Conservation (phyloP, 352 stramenopile species). For the Pythium graminicola region DNA sequence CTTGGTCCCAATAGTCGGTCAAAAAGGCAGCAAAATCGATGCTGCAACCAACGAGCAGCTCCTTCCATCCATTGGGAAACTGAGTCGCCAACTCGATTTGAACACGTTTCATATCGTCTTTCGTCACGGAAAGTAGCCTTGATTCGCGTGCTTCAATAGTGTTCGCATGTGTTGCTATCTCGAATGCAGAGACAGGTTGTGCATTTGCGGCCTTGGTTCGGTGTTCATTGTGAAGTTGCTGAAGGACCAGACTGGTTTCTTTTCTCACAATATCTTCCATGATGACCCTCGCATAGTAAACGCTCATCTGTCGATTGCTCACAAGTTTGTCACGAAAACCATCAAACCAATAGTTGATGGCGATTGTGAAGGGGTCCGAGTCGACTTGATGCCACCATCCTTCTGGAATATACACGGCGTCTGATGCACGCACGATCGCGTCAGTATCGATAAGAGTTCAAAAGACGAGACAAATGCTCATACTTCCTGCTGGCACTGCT, state of each 20-base stretch:
- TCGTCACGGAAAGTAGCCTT: slow-evolving; percentile 1
- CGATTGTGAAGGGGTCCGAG: slow-evolving; percentile 66
- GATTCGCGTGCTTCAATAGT: slow-evolving; percentile 9
- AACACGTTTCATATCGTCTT: background rate
- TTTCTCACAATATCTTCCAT: slow-evolving; percentile 53
- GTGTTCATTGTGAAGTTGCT: slow-evolving; percentile 11
- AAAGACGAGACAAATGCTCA: background rate
- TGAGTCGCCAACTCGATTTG: slow-evolving; percentile 6
- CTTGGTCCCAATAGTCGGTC: slow-evolving; percentile 10
- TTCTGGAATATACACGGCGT: slow-evolving; percentile 72
- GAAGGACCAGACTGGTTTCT: slow-evolving; percentile 29
- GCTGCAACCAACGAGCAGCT: slow-evolving; percentile 1
- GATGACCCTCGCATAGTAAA: slow-evolving; percentile 64
- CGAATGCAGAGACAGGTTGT: background rate
- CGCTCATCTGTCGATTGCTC: slow-evolving; percentile 30
- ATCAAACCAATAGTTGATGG: slow-evolving; percentile 81
- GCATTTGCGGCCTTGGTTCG: background rate
- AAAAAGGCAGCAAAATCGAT: slow-evolving; percentile 19
- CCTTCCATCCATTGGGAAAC: slow-evolving; percentile 5
- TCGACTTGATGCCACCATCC: slow-evolving; percentile 86
- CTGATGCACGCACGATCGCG: slow-evolving; percentile 20
- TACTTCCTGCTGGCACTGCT: slow-evolving; percentile 46
- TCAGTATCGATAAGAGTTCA: background rate
- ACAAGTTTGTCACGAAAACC: slow-evolving; percentile 50
- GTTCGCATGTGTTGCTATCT: background rate